Conservation (phyloP, 208 protist species). For the Trypanosoma rangeli region DNA sequence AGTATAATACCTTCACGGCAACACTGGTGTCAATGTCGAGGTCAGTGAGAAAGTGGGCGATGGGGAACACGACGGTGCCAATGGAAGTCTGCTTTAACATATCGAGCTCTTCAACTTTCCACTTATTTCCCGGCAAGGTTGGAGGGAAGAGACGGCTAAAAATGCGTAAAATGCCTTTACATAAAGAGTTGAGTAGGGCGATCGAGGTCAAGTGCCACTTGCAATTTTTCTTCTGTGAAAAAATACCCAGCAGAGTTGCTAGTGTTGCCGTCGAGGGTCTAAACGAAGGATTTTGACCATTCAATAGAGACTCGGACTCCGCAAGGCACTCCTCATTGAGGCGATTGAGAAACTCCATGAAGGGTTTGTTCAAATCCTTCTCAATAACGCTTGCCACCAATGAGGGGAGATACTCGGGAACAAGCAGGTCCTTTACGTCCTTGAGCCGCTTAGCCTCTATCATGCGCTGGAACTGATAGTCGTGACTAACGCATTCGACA, state of each 20-base stretch:
- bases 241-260: slow-evolving; percentile 55
- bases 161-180: slow-evolving; percentile 51
- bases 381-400: slow-evolving; percentile 67
- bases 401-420: slow-evolving; percentile 55
- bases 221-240: slow-evolving; percentile 54
- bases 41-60: slow-evolving; percentile 73
- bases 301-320: slow-evolving; percentile 59
- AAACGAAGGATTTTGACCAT: slow-evolving; percentile 12
- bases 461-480: slow-evolving; percentile 83
- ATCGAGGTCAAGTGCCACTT: slow-evolving; percentile 83
- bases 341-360: slow-evolving; percentile 78
- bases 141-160: slow-evolving; percentile 49
- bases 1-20: slow-evolving; percentile 51
- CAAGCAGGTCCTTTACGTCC: slow-evolving; percentile 63
- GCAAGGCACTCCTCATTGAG: slow-evolving; percentile 70
- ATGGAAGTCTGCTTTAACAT: slow-evolving; percentile 68
- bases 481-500: slow-evolving; percentile 74
- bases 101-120: slow-evolving; percentile 21
- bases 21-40: slow-evolving; percentile 58
- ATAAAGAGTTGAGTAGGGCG: slow-evolving; percentile 67
- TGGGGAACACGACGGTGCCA: slow-evolving; percentile 77
- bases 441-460: slow-evolving; percentile 58
- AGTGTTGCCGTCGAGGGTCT: slow-evolving; percentile 45
- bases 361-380: slow-evolving; percentile 74
- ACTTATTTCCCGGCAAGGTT: neutral